A percentile compares a stretch with the other conserved stretches of the same genome.
Evolutionary conservation across 2,329 filamentous ascomycete genomes (phyloP).

Genomic region (Aspergillus fructus): DNA sequence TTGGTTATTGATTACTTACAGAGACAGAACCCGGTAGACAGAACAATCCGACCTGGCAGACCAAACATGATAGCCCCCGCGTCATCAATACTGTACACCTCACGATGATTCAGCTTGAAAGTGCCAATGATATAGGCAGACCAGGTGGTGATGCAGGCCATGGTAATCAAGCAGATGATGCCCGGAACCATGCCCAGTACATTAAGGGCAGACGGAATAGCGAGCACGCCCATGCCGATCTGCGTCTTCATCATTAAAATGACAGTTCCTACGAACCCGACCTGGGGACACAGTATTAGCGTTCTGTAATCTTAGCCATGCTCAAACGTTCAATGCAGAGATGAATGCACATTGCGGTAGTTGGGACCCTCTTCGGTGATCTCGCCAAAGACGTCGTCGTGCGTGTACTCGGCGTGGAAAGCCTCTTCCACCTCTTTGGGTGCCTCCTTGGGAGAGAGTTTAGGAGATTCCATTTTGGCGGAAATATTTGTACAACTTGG

Average conservation of each 20-base stretch:
- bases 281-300: slow-evolving; percentile 20
- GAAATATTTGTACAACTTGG: too few species aligned
- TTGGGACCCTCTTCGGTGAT: slow-evolving; percentile 5
- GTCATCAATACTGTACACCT: slow-evolving; percentile 59
- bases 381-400: slow-evolving; percentile 6
- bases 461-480: too few species aligned
- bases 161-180: slow-evolving; percentile 42
- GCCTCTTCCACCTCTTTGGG: too few species aligned
- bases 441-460: too few species aligned
- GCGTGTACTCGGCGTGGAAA: background rate
- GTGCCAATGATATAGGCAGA: slow-evolving; percentile 47
- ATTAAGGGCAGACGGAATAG: slow-evolving; percentile 48
- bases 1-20: background rate
- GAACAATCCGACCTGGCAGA: slow-evolving; percentile 50
- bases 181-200: slow-evolving; percentile 50
- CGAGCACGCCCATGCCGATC: slow-evolving; percentile 49
- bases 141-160: slow-evolving; percentile 50
- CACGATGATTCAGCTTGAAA: slow-evolving; percentile 55
- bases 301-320: too few species aligned
- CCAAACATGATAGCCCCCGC: slow-evolving; percentile 57
- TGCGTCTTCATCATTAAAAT: slow-evolving; percentile 49
- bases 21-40: slow-evolving; percentile 23
- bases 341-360: slow-evolving; percentile 5
- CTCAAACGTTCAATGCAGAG: too few species aligned
- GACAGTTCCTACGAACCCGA: slow-evolving; percentile 45